Evolutionary conservation across 495 filamentous ascomycete genomes (phyloP), one percentile per base, ranked within the genome.

Genomic region (Bryoglossum gracile): DNA sequence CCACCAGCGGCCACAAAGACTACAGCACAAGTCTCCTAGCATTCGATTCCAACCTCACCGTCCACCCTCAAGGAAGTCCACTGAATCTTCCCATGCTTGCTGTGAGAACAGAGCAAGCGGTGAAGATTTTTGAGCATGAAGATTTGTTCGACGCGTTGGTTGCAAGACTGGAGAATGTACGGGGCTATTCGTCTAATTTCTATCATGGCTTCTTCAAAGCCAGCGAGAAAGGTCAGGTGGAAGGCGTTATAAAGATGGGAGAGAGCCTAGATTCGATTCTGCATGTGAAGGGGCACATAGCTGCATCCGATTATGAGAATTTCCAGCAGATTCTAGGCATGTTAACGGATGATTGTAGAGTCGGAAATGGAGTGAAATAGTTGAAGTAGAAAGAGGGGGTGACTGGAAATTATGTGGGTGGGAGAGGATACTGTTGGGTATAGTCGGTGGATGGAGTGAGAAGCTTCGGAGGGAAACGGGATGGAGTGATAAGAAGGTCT

Each of bases 1-100:
- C 60, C 35, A 68, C 60, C 14, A 66, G 62, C 9, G 70, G 70
- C 0, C 68, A 66, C 50, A 71, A 73, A 37, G 68, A 73, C 51
- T 73, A 73, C 55, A 68, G 68, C 1, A 60, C 47, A 16, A 68
- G 61, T 2, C 48, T 44, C 0, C 43, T 61, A 4, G 48, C 54
- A 0, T 34, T 53, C 0, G 57, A 40, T 2, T 55, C 71, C 2
- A 46, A 46, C n/a, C n/a, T n/a, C n/a, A 43, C 62, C 67, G 9
- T n/a, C n/a, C 68, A 69, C 28, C 64, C 60, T 2, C 68, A 73
- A 46, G 48, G 54, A 0, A 63, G 60, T 5, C 66, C 66, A 0
- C 43, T 70, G 11, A 51, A 57, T 6, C 52, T 58, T 1, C 54
- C 51, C 22, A 46, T 55, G 9, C 48, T 44, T 0, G 17, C 60